phyloP scores from a whole-genome alignment of 2,329 filamentous ascomycete genomes.

The Aspergillus brunneoviolaceus region DNA sequence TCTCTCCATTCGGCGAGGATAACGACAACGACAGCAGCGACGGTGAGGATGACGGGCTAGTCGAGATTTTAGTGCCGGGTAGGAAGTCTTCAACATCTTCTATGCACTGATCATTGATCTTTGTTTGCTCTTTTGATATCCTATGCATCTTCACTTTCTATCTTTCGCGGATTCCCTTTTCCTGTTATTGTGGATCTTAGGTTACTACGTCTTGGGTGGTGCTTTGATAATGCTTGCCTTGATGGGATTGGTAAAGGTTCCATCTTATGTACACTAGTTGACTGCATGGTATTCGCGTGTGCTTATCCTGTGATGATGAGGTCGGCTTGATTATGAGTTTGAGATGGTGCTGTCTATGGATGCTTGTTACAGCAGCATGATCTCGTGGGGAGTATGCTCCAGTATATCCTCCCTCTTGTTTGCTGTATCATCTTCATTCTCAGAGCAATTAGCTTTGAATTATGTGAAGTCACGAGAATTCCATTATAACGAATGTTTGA shows the following conservation, averaged over 20 bases:
- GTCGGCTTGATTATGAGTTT: neutral
- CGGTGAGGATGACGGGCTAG: constrained; percentile 44
- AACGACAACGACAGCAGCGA: constrained; percentile 48
- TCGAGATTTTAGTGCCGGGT: constrained; percentile 47
- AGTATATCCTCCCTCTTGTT: neutral
- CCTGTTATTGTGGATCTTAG: neutral
- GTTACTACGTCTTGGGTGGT: constrained; percentile 3
- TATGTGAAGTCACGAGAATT: neutral
- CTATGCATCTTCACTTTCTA: constrained; percentile 12
- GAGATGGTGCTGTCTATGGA: no score
- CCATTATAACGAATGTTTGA: neutral
- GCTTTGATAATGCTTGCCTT: constrained; percentile 14
- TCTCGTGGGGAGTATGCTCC: neutral
- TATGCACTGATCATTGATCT: constrained; percentile 7
- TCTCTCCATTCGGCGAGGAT: constrained; percentile 37
- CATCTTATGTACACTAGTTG: constrained; percentile 18
- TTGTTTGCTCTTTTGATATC: constrained; percentile 3
- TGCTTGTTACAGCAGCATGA: neutral
- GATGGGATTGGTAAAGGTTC: constrained; percentile 6
- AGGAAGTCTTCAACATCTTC: constrained; percentile 33
- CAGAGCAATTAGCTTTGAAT: neutral
- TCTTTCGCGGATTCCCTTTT: constrained; percentile 10
- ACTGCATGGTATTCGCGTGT: constrained; percentile 12
- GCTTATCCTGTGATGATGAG: constrained; percentile 3
- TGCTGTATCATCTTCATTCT: neutral